Evolutionary conservation across 2,329 filamentous ascomycete species (phyloP).

Genomic region (Colletotrichum neosansevieriae): DNA sequence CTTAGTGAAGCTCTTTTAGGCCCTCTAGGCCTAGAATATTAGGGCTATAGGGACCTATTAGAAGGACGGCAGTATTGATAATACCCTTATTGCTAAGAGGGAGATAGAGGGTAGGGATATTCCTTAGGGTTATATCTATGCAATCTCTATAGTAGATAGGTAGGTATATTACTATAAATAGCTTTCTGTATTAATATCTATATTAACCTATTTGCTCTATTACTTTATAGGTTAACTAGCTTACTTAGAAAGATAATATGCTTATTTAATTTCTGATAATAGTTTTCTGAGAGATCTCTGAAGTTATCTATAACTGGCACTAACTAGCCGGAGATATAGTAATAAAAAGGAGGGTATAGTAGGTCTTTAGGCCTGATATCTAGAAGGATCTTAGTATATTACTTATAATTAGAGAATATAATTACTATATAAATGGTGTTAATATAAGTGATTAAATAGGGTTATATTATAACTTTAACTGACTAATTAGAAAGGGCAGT

Average conservation of each 20-base stretch:
- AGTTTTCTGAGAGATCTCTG: background rate
- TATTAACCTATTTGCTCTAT: background rate
- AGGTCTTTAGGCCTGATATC: background rate
- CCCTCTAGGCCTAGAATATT: too few species aligned
- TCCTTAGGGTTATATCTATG: background rate
- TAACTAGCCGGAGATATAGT: background rate
- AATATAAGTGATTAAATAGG: background rate
- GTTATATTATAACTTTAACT: background rate
- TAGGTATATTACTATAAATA: background rate
- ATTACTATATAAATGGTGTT: background rate
- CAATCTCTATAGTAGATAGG: background rate
- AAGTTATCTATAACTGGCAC: background rate
- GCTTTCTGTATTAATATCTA: background rate
- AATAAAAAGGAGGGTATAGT: background rate
- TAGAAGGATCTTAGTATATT: background rate
- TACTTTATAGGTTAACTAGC: background rate
- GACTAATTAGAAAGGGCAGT: background rate
- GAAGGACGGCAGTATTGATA: too few species aligned
- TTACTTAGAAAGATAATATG: constrained; percentile 3
- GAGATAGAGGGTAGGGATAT: background rate
- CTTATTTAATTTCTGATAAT: background rate
- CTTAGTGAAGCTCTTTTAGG: too few species aligned
- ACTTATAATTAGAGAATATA: background rate
- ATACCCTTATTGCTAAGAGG: background rate
- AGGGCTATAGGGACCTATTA: too few species aligned